A percentile compares a stretch with the other conserved stretches of the same genome.
phyloP scores from a whole-genome alignment of 176 grass and related monocot genomes.

The Avena atlantica region DNA sequence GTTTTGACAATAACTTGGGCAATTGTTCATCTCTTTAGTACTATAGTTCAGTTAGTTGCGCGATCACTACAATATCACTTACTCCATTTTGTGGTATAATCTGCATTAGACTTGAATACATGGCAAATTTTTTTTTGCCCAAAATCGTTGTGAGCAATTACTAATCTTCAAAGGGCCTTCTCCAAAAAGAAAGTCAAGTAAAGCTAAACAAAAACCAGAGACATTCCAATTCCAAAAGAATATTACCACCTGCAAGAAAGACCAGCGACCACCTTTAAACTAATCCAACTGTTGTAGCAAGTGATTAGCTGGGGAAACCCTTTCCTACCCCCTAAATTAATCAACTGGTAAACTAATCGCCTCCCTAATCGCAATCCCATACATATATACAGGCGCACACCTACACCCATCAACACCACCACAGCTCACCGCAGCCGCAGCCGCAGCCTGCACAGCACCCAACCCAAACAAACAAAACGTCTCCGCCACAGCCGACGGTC shows the following conservation, averaged over 20 bases:
- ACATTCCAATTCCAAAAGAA: slow-evolving; percentile 50
- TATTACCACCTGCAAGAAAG: slow-evolving; percentile 22
- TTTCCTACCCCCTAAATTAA: not conserved
- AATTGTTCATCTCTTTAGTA: too few species aligned
- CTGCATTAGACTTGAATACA: too few species aligned
- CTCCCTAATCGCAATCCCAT: slow-evolving; percentile 28
- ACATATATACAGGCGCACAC: slow-evolving; percentile 18
- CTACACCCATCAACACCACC: not conserved
- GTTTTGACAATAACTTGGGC: too few species aligned
- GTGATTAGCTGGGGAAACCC: not conserved
- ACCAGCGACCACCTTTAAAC: not conserved
- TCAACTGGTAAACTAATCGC: slow-evolving; percentile 4
- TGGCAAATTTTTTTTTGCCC: too few species aligned
- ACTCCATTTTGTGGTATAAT: too few species aligned
- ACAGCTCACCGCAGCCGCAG: not conserved
- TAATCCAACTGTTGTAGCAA: not conserved
- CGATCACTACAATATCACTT: too few species aligned
- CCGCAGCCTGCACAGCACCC: not conserved
- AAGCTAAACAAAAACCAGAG: slow-evolving; percentile 36
- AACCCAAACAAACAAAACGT: slow-evolving; percentile 22
- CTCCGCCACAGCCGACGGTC: not conserved
- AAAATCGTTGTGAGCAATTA: too few species aligned
- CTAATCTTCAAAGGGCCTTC: too few species aligned
- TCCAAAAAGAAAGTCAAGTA: not conserved
- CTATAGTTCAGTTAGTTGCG: too few species aligned